A percentile compares a stretch with the other conserved stretches of the same genome.
These are phyloP conservation scores for Wickerhamiella vanderwaltii DNA, from an alignment of 805 yeast species.

Conservation along the genomic window DNA sequence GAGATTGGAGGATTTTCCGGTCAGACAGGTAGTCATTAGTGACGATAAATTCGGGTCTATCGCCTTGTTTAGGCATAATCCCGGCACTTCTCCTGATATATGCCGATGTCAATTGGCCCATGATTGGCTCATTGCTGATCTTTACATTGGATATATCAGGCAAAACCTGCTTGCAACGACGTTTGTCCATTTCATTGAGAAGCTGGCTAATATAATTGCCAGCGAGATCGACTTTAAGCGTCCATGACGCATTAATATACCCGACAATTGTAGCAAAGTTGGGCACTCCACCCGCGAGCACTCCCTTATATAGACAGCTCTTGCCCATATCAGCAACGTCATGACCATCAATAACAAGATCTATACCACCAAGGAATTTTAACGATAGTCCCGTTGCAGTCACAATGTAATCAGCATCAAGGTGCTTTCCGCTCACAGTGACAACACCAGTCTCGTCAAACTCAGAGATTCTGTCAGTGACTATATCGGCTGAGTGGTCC, in stretches of 20 bases:
- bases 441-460: slow-evolving; percentile 11
- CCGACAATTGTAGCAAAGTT: slow-evolving; percentile 6
- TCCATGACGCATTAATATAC: slow-evolving; percentile 10
- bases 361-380: slow-evolving; percentile 5
- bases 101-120: slow-evolving; percentile 9
- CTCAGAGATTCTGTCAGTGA: slow-evolving; percentile 8
- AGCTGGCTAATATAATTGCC: slow-evolving; percentile 2
- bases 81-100: slow-evolving; percentile 5
- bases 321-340: neutral
- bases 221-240: slow-evolving; percentile 10
- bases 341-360: slow-evolving; percentile 6
- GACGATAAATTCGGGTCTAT: slow-evolving; percentile 6
- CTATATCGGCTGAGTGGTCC: slow-evolving; percentile 1
- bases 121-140: slow-evolving; percentile 7
- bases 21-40: slow-evolving; percentile 7
- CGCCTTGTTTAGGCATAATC: slow-evolving; percentile 9
- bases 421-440: slow-evolving; percentile 8
- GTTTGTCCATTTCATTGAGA: slow-evolving; percentile 7
- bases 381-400: slow-evolving; percentile 7
- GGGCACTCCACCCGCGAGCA: slow-evolving; percentile 4
- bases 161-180: neutral
- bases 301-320: slow-evolving; percentile 7
- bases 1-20: slow-evolving; percentile 1
- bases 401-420: slow-evolving; percentile 10
- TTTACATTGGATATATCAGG: slow-evolving; percentile 1